Percentiles rank a stretch among this genome's conserved stretches.
These are phyloP conservation scores for Myxozyma kluyveri DNA, from an alignment of 805 yeast genomes.

Conservation along the genomic window DNA sequence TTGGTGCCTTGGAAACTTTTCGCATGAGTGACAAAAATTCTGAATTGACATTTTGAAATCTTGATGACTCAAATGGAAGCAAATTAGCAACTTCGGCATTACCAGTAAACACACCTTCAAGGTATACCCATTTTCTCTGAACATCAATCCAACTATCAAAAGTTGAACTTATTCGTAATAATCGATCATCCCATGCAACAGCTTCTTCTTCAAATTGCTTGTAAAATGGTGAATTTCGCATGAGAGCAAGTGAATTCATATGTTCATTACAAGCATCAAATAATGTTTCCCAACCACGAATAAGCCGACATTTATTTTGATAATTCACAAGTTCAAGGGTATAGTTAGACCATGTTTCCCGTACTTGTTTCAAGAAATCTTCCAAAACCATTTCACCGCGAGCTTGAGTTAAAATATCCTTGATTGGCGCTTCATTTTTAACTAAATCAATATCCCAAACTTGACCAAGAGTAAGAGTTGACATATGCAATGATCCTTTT, in stretches of 20 bases:
- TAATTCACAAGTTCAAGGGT: slow-evolving; percentile 55
- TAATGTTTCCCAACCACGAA: slow-evolving; percentile 65
- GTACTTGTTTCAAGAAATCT: slow-evolving; percentile 46
- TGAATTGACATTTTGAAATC: slow-evolving; percentile 61
- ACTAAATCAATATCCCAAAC: slow-evolving; percentile 58
- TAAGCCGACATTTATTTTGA: slow-evolving; percentile 51
- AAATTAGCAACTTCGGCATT: slow-evolving; percentile 58
- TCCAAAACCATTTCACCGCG: slow-evolving; percentile 69
- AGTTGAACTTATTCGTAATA: slow-evolving; percentile 51
- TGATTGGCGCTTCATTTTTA: slow-evolving; percentile 48
- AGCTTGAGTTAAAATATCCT: slow-evolving; percentile 57
- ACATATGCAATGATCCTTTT: slow-evolving; percentile 33
- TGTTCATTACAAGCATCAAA: slow-evolving; percentile 61
- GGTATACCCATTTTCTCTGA: slow-evolving; percentile 84
- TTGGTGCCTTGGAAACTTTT: slow-evolving; percentile 47
- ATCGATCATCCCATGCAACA: slow-evolving; percentile 51
- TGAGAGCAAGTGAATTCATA: slow-evolving; percentile 59
- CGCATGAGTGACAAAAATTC: slow-evolving; percentile 58
- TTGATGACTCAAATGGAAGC: slow-evolving; percentile 64
- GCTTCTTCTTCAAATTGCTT: slow-evolving; percentile 59
- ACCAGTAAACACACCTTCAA: slow-evolving; percentile 69
- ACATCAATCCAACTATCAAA: slow-evolving; percentile 76
- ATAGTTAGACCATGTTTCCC: slow-evolving; percentile 53
- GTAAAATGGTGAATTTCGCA: slow-evolving; percentile 67
- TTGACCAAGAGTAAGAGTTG: slow-evolving; percentile 50